Conservation (phyloP, 345 rosid species). For the Lepidium africanum region DNA sequence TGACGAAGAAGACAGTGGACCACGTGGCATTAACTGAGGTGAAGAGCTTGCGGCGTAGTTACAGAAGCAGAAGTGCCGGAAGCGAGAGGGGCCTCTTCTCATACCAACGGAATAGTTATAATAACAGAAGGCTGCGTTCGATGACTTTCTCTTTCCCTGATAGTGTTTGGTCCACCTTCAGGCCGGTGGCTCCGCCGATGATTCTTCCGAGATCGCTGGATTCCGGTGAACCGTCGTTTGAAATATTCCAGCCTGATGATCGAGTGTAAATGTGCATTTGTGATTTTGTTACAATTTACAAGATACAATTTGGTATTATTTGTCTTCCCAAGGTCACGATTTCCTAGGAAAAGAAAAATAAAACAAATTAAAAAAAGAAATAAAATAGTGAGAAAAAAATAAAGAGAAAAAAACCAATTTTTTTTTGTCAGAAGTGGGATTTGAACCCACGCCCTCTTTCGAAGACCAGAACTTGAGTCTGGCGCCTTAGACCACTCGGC, state of each 20-base stretch:
- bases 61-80: constrained; percentile 39
- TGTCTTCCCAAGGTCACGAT: no score
- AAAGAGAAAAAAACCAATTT: no score
- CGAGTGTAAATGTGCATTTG: constrained; percentile 5
- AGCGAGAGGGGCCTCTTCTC: constrained; percentile 14
- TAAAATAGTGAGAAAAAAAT: neutral
- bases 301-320: neutral
- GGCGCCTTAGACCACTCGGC: constrained; percentile 94
- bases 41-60: constrained; percentile 45
- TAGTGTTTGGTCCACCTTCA: constrained; percentile 10
- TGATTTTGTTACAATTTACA: neutral
- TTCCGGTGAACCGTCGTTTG: constrained; percentile 31
- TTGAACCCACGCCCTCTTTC: constrained; percentile 30
- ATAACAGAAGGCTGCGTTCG: constrained; percentile 22
- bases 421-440: constrained; percentile 23
- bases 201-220: constrained; percentile 10
- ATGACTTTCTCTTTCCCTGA: constrained; percentile 30
- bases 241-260: constrained; percentile 20
- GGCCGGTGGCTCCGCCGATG: constrained; percentile 18
- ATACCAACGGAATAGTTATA: constrained; percentile 11
- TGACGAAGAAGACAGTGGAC: constrained; percentile 29
- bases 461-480: constrained; percentile 79
- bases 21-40: constrained; percentile 37
- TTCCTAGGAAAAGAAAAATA: no score
- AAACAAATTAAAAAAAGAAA: neutral